These are phyloP conservation scores for Penicillium sp. DNA, from an alignment of 2,329 filamentous ascomycete genomes.

Conservation along the genomic window DNA sequence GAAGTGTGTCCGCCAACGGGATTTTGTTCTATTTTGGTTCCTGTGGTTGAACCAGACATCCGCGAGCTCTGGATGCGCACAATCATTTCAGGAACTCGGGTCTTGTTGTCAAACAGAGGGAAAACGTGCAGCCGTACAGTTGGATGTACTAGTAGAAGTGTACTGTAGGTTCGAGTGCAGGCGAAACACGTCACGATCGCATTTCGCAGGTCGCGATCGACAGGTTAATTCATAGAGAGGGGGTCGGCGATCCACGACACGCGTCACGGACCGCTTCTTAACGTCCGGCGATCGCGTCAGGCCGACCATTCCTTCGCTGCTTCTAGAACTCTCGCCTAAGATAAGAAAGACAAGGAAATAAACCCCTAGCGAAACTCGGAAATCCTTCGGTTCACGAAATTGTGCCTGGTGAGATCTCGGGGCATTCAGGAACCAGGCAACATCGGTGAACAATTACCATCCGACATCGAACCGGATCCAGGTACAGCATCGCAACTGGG, in stretches of 20 bases:
- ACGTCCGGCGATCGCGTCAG: not conserved
- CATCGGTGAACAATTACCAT: not conserved
- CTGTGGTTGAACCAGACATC: slow-evolving; percentile 39
- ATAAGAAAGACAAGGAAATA: not conserved
- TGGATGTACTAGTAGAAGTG: not conserved
- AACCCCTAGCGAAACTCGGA: not conserved
- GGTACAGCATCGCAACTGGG: not conserved
- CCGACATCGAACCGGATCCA: not conserved
- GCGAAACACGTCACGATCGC: not conserved
- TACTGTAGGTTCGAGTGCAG: not conserved
- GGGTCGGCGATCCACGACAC: not conserved
- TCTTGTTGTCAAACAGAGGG: not conserved
- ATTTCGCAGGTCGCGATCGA: no score
- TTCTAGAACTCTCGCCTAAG: not conserved
- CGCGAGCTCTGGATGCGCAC: not conserved
- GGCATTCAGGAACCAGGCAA: not conserved
- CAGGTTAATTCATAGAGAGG: not conserved
- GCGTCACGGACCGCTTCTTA: not conserved
- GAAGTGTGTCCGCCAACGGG: slow-evolving; percentile 3
- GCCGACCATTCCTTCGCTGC: not conserved
- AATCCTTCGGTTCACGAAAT: not conserved
- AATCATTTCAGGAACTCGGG: not conserved
- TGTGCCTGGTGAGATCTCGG: not conserved
- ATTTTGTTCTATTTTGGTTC: slow-evolving; percentile 8
- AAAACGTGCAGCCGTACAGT: no score